Evolutionary conservation across 164 flowering plant species (phyloP), one percentile per base, ranked within the genome.

Genomic region (Stephania cephalantha): DNA sequence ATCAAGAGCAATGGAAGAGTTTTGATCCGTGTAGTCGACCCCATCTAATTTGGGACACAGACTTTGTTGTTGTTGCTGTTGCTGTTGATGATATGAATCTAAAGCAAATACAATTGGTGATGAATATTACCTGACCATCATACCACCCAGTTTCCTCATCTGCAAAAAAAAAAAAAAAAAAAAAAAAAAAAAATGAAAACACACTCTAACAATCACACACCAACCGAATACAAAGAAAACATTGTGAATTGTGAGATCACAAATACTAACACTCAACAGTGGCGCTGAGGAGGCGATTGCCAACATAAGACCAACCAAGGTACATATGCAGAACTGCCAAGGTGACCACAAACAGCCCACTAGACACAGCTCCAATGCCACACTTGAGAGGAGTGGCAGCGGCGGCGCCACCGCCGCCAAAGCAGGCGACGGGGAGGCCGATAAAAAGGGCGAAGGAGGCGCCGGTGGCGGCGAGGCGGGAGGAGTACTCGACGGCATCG

Each of bases 141-240:
- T 91, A 95, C 99, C 97, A 95, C 7, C 98, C 99, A 0, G 97
- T 95, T 82, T 95, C 99, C 80, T 95, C 97, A 86, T 95, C 98
- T 92, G 87, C 77, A 81, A 70, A 15, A 30, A 71, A 25, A 25
- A 25, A 25, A 25, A 25, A 25, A 25, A 0, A 0, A 25, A 0
- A 25, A 15, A 30, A 71, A 25, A 25, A 25, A 25, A 25, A 25
- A 25, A 25, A 0, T n/a, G n/a, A 0, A 25, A 0, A 25, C 25
- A 52, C 46, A 35, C 42, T 35, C 42, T 35, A 53, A 70, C 42
- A n/a, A 25, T 9, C 72, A 58, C 69, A 71, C 52, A 52, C 44
- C 71, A 10, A 58, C 73, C 17, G 8, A 25, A 52, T 44, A 68
- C 25, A 74, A 17, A 70, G 29, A 67, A 20, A 8, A 11, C 61